Base-by-base conservation (phyloP, 164 flowering plant genomes). In the Chimonanthus praecox region DNA sequence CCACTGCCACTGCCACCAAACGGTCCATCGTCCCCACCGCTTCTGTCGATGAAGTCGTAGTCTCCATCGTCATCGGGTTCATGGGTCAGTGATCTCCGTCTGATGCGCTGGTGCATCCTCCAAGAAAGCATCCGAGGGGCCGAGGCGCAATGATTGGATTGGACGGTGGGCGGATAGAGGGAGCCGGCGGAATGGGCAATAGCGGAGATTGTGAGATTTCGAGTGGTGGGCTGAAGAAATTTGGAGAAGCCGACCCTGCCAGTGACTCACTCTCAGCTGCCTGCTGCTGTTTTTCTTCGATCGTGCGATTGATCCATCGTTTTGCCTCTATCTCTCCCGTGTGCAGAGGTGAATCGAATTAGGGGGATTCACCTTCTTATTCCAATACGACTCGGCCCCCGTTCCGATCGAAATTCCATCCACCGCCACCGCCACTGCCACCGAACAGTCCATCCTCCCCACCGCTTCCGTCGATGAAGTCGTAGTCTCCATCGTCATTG, bases 141-240 rank as follows among this genome's bases (percentile, higher is more conserved):
- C 11, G 82, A 69, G 69, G 77, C 71, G 58, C 60, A 61, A 4
- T 75, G 45, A 47, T 72, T 75, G 5, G 83, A 71, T 60, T 76
- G 82, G 47, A 84, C 82, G 4, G 85, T 74, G 10, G 90, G 89
- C 61, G 90, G 83, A 43, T 90, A 90, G 5, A 85, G 13, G 60
- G 89, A 78, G 70, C 82, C 84, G 50, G 83, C 58, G 2, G 89
- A 83, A 45, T 77, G 76, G 3, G 85, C 65, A 7, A 72, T 78
- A 47, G 89, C 81, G 62, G 86, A 83, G 51, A 88, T 78, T 13
- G 79, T 83, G 45, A 78, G 75, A 47, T 16, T 43, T 50, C 81
- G 79, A 15, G 70, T 15, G n/a, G 83, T 5, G 48, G 51, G 58
- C 67, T 68, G 68, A 61, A 68, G 49, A 7, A 8, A 9, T 33